phyloP scores from a whole-genome alignment of 805 yeast genomes.

The Zygosaccharomyces lentus region DNA sequence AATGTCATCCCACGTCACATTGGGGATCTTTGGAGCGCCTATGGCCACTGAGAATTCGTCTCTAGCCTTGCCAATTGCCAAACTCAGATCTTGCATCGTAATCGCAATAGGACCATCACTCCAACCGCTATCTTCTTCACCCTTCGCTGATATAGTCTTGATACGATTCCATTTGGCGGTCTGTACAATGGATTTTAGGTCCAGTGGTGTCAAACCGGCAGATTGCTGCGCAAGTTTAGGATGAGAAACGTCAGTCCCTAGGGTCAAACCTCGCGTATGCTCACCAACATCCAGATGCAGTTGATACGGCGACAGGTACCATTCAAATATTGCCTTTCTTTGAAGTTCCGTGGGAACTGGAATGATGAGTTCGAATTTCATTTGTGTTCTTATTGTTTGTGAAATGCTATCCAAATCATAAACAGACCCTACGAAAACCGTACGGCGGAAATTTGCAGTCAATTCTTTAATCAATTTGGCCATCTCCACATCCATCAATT shows the following conservation, averaged over 20 bases:
- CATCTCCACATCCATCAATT: conserved; percentile 44
- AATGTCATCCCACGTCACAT: conserved; percentile 94
- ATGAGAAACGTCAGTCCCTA: conserved; percentile 40
- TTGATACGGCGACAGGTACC: conserved; percentile 39
- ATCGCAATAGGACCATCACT: conserved; percentile 32
- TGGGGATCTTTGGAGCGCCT: conserved; percentile 95
- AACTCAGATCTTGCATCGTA: conserved; percentile 55
- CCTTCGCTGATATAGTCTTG: conserved; percentile 38
- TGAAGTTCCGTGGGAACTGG: conserved; percentile 78
- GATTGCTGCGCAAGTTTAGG: conserved; percentile 70
- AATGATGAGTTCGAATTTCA: conserved; percentile 73
- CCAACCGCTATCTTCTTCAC: conserved; percentile 23
- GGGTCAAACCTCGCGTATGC: not conserved
- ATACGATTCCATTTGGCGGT: conserved; percentile 58
- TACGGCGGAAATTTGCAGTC: conserved; percentile 35
- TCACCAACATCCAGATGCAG: conserved; percentile 11
- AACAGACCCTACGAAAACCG: conserved; percentile 59
- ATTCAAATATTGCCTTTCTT: conserved; percentile 57
- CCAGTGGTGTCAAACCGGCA: conserved; percentile 89
- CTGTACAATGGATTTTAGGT: conserved; percentile 64
- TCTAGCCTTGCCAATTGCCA: conserved; percentile 75
- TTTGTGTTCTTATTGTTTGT: conserved; percentile 57
- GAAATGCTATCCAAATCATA: conserved; percentile 66
- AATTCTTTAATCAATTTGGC: conserved; percentile 55
- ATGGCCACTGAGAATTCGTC: conserved; percentile 87